These are phyloP conservation scores for Naganishia randhawae DNA, from an alignment of 768 basidiomycete species.

Conservation along the genomic window DNA sequence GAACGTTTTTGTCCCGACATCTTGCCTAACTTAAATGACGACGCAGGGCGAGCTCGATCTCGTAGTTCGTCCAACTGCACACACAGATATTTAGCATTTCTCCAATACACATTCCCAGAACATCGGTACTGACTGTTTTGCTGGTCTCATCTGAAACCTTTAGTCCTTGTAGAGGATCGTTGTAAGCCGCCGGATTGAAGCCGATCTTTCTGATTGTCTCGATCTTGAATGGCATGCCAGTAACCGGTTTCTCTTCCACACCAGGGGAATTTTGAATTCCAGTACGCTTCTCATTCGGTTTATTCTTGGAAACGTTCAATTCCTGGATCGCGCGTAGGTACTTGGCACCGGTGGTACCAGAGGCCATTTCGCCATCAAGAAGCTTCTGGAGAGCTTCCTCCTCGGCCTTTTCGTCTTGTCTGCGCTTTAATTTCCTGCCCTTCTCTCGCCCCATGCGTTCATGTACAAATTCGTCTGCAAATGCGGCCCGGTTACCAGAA, in stretches of 20 bases:
- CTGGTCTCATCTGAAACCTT: constrained; percentile 29
- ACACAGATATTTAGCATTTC: not conserved
- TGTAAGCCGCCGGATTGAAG: constrained; percentile 40
- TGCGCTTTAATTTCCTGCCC: constrained; percentile 70
- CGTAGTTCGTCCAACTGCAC: constrained; percentile 23
- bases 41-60: constrained; percentile 10
- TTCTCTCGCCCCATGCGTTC: constrained; percentile 77
- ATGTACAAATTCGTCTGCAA: constrained; percentile 57
- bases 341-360: constrained; percentile 53
- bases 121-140: constrained; percentile 29
- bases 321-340: constrained; percentile 34
- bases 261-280: constrained; percentile 55
- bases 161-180: constrained; percentile 7
- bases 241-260: constrained; percentile 32
- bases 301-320: constrained; percentile 66
- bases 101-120: not conserved
- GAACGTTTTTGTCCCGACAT: constrained; percentile 20
- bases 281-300: constrained; percentile 61
- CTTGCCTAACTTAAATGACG: constrained; percentile 7
- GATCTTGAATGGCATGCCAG: constrained; percentile 33
- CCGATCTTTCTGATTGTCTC: constrained; percentile 43
- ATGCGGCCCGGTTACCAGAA: constrained; percentile 36
- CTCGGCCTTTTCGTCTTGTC: constrained; percentile 52
- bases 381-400: constrained; percentile 64
- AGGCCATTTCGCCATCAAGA: constrained; percentile 54